Evolutionary conservation across 148 eudicot genomes (phyloP).

Genomic region (Linanthus parryae): DNA sequence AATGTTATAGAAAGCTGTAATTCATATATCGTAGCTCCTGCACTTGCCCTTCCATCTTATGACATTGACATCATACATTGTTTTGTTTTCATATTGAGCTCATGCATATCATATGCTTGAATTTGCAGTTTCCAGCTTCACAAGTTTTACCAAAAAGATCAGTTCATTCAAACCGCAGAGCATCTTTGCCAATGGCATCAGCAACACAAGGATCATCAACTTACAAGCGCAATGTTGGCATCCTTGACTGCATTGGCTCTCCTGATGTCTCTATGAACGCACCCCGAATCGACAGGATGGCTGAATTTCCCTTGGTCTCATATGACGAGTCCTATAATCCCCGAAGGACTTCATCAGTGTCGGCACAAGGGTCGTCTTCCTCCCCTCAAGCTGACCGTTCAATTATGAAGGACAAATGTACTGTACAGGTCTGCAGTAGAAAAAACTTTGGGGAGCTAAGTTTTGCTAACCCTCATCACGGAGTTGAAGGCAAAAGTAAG

Average conservation of each 20-base stretch:
- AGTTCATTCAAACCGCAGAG: slow-evolving; percentile 60
- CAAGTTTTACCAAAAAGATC: slow-evolving; percentile 43
- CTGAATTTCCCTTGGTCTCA: slow-evolving; percentile 67
- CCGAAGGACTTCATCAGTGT: slow-evolving; percentile 38
- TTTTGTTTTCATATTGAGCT: neutral
- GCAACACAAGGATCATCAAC: slow-evolving; percentile 20
- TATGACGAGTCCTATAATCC: slow-evolving; percentile 54
- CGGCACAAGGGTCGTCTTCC: slow-evolving; percentile 56
- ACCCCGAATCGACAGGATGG: slow-evolving; percentile 82
- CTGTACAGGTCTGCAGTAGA: slow-evolving; percentile 52
- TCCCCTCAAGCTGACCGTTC: slow-evolving; percentile 52
- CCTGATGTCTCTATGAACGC: slow-evolving; percentile 82
- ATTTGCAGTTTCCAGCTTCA: slow-evolving; percentile 46
- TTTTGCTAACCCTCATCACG: slow-evolving; percentile 33
- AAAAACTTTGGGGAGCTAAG: slow-evolving; percentile 26
- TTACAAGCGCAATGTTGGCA: slow-evolving; percentile 23
- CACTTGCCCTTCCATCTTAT: no score
- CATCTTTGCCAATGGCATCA: slow-evolving; percentile 52
- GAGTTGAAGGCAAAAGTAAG: slow-evolving; percentile 20
- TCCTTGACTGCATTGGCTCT: slow-evolving; percentile 50
- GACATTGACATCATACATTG: no score
- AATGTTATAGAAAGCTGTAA: no score
- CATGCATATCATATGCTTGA: slow-evolving; percentile 3
- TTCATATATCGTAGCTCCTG: no score
- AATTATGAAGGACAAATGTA: slow-evolving; percentile 76